Conservation (phyloP, 305 asterid species). For the Stenogyne calaminthoides region DNA sequence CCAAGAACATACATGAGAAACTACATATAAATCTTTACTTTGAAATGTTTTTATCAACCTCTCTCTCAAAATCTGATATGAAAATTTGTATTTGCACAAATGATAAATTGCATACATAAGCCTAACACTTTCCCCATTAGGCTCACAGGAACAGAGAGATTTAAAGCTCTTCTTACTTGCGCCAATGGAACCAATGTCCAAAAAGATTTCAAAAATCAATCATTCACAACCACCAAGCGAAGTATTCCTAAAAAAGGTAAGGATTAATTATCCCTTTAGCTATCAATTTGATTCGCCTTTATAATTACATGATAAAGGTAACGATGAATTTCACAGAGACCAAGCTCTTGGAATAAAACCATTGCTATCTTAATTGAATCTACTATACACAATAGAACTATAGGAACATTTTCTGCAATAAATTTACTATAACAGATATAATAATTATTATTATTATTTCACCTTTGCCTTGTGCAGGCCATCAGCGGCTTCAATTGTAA, state of each 20-base stretch:
- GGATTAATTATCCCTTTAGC: background rate
- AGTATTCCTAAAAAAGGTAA: background rate
- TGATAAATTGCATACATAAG: background rate
- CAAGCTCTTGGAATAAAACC: background rate
- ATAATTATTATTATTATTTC: constrained; percentile 23
- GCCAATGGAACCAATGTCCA: background rate
- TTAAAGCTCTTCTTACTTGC: background rate
- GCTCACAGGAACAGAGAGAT: background rate
- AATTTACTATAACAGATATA: constrained; percentile 7
- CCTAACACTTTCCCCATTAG: background rate
- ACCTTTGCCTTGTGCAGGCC: constrained; percentile 92
- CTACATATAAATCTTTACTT: background rate
- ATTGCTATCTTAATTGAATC: background rate
- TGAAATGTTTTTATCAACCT: background rate
- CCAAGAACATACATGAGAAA: background rate
- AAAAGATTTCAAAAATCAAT: background rate
- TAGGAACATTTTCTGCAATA: background rate
- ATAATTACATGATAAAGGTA: background rate
- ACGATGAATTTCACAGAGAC: background rate
- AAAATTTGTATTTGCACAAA: background rate
- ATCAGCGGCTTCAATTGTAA: constrained; percentile 83
- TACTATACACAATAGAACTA: background rate
- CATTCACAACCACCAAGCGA: background rate
- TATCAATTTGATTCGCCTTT: background rate
- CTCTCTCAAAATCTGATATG: background rate